Evolutionary conservation across 1,139 yeast genomes (phyloP).

Genomic region (Taphrina confusa): DNA sequence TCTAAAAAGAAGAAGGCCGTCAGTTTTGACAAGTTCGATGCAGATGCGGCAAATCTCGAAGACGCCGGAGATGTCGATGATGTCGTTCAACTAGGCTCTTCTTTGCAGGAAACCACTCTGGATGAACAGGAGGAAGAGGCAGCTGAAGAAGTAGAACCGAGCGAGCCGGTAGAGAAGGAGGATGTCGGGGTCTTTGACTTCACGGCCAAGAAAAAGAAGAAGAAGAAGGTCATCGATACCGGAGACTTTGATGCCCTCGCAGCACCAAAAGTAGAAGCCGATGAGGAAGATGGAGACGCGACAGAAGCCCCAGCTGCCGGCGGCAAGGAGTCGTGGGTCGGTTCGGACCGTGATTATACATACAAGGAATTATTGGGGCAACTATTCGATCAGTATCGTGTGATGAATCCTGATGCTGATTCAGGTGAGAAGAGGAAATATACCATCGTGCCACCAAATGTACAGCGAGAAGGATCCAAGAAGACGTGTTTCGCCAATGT

Average conservation of each 20-base stretch:
- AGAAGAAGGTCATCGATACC: slow-evolving; percentile 60
- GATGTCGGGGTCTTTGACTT: slow-evolving; percentile 50
- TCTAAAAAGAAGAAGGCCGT: slow-evolving; percentile 47
- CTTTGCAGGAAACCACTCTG: slow-evolving; percentile 39
- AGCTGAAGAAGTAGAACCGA: slow-evolving; percentile 45
- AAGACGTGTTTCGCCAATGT: slow-evolving; percentile 95
- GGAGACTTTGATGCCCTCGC: slow-evolving; percentile 87
- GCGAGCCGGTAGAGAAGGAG: slow-evolving; percentile 42
- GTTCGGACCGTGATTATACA: slow-evolving; percentile 59
- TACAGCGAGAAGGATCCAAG: slow-evolving; percentile 96
- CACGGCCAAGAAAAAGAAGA: slow-evolving; percentile 57
- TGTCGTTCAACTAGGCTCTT: slow-evolving; percentile 40
- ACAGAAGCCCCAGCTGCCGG: slow-evolving; percentile 46
- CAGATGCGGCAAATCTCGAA: slow-evolving; percentile 48
- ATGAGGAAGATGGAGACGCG: slow-evolving; percentile 42
- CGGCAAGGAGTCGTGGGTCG: slow-evolving; percentile 46
- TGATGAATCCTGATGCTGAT: slow-evolving; percentile 96
- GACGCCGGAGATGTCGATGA: slow-evolving; percentile 44
- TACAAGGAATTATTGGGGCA: slow-evolving; percentile 77
- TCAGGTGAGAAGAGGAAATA: slow-evolving; percentile 92
- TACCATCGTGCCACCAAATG: slow-evolving; percentile 96
- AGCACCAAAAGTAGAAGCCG: slow-evolving; percentile 60
- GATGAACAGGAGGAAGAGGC: slow-evolving; percentile 49
- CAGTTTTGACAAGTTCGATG: slow-evolving; percentile 46
- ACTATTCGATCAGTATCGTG: slow-evolving; percentile 80